These are phyloP conservation scores for Trametes pubescens DNA, from an alignment of 1,284 basidiomycete species.

Conservation along the genomic window DNA sequence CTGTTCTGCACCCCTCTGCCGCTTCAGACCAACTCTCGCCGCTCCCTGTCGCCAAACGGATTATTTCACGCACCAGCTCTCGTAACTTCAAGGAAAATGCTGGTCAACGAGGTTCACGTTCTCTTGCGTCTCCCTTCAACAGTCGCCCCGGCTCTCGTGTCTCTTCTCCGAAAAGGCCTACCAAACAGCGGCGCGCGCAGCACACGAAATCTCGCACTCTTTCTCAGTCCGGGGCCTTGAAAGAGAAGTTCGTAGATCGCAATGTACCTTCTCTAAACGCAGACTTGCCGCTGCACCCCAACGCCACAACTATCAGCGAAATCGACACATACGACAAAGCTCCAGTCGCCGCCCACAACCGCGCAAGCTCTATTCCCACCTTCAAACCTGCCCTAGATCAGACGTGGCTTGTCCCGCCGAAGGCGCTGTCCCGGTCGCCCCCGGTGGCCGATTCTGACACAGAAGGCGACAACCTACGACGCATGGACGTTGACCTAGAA, in stretches of 20 bases:
- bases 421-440: constrained; percentile 37
- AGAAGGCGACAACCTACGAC: constrained; percentile 23
- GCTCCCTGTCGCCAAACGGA: constrained; percentile 51
- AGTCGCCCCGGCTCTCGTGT: constrained; percentile 53
- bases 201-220: constrained; percentile 46
- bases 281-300: background rate
- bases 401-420: constrained; percentile 44
- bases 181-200: constrained; percentile 31
- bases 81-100: constrained; percentile 57
- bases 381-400: constrained; percentile 34
- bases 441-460: constrained; percentile 21
- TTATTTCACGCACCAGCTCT: constrained; percentile 54
- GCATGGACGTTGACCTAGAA: constrained; percentile 28
- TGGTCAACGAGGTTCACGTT: constrained; percentile 29
- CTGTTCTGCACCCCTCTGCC: constrained; percentile 18
- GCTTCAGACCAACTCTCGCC: constrained; percentile 49
- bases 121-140: constrained; percentile 48
- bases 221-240: constrained; percentile 39
- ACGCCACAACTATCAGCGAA: background rate
- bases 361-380: constrained; percentile 40
- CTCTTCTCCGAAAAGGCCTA: constrained; percentile 47
- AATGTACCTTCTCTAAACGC: constrained; percentile 4
- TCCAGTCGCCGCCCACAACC: constrained; percentile 28
- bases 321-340: constrained; percentile 5
- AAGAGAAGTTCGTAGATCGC: constrained; percentile 21